A percentile compares a stretch with the other conserved stretches of the same genome.
These are phyloP conservation scores for Colletotrichum magnum DNA, from an alignment of 2,329 filamentous ascomycete species.

Conservation along the genomic window DNA sequence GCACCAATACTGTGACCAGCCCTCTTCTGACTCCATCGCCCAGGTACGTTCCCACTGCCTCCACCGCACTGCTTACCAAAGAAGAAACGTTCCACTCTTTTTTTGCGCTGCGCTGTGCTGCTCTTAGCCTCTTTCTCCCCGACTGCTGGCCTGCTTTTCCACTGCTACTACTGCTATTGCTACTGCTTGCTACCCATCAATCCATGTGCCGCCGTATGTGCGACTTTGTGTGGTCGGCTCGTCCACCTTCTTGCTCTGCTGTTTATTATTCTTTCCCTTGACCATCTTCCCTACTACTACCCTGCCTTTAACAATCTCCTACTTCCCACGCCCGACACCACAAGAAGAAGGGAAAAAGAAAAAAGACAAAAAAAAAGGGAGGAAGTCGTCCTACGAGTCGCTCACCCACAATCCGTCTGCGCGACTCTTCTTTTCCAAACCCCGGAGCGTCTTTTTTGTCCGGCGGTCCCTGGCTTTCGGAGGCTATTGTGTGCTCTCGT, in stretches of 20 bases:
- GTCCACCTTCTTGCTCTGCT: neutral
- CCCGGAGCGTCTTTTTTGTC: constrained; percentile 6
- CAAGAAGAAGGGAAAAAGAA: neutral
- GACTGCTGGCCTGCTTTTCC: constrained; percentile 20
- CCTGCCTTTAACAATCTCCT: constrained; percentile 31
- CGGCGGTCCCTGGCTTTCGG: constrained; percentile 19
- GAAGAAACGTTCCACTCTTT: constrained; percentile 37
- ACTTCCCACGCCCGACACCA: constrained; percentile 21
- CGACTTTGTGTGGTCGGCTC: constrained; percentile 1
- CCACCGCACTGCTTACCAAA: constrained; percentile 39
- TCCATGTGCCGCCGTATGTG: neutral
- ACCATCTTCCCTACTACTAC: constrained; percentile 1
- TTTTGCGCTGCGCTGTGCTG: constrained; percentile 27
- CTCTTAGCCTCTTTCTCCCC: constrained; percentile 30
- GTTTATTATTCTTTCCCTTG: constrained; percentile 23
- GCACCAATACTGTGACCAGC: constrained; percentile 18
- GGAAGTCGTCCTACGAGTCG: constrained; percentile 15
- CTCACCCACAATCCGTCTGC: constrained; percentile 4
- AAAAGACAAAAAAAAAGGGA: neutral
- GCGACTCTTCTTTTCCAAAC: constrained; percentile 3
- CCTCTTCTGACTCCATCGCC: constrained; percentile 41
- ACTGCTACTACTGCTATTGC: neutral
- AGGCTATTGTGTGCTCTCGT: constrained; percentile 23
- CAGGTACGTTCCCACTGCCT: constrained; percentile 37
- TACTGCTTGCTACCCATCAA: too few relatives aligned